These are phyloP conservation scores for Thermothelomyces thermophilus DNA, from an alignment of 2,329 filamentous ascomycete species.

Conservation along the genomic window DNA sequence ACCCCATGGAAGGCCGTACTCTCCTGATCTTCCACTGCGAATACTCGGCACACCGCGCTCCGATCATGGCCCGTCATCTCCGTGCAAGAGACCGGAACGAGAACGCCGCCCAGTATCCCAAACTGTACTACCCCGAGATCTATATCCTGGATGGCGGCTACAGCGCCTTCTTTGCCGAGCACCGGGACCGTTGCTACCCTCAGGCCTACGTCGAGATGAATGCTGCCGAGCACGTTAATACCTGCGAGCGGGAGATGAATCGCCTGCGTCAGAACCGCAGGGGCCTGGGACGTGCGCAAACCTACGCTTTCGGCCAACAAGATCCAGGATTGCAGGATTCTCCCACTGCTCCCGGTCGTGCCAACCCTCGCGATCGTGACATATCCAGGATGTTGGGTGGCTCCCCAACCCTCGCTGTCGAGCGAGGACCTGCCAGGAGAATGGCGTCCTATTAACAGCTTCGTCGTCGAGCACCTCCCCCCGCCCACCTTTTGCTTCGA, in stretches of 20 bases:
- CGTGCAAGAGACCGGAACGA: constrained; percentile 79
- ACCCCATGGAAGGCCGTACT: constrained; percentile 60
- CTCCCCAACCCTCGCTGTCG: constrained; percentile 39
- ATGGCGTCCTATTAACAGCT: constrained; percentile 57
- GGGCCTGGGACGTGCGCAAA: constrained; percentile 80
- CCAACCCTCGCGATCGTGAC: constrained; percentile 19
- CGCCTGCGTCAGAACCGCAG: constrained; percentile 80
- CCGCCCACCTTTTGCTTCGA: not conserved
- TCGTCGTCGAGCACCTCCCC: not conserved
- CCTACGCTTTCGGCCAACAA: constrained; percentile 86
- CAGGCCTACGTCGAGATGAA: constrained; percentile 98
- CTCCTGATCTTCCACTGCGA: constrained; percentile 95
- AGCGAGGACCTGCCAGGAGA: constrained; percentile 50
- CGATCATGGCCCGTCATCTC: constrained; percentile 91
- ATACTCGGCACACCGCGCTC: constrained; percentile 93
- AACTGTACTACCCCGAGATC: constrained; percentile 88
- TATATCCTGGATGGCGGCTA: constrained; percentile 97
- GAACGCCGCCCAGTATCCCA: constrained; percentile 82
- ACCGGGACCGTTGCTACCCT: constrained; percentile 77
- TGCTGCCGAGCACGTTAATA: constrained; percentile 81
- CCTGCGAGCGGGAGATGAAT: constrained; percentile 90
- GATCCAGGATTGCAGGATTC: constrained; percentile 50
- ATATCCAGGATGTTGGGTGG: constrained; percentile 31
- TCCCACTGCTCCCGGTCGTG: constrained; percentile 48
- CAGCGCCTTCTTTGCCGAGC: constrained; percentile 79